These are phyloP conservation scores for Calonectria leucothoes DNA, from an alignment of 2,329 filamentous ascomycete genomes.

Conservation along the genomic window DNA sequence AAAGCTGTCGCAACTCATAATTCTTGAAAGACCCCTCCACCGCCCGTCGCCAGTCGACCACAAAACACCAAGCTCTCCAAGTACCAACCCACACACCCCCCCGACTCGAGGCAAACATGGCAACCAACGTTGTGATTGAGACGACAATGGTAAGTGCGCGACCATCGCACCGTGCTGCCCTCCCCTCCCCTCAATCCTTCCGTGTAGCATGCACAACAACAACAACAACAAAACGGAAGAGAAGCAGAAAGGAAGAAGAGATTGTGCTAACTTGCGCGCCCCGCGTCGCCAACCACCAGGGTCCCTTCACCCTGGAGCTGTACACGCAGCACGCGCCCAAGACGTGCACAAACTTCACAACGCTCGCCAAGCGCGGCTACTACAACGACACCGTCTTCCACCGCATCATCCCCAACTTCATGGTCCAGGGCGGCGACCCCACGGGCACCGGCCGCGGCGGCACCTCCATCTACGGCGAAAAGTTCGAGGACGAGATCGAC, in stretches of 20 bases:
- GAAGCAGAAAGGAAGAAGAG: not conserved
- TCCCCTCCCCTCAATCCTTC: not conserved
- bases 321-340: conserved; percentile 90
- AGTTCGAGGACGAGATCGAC: conserved; percentile 93
- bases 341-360: conserved; percentile 88
- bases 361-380: conserved; percentile 84
- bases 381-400: conserved; percentile 91
- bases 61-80: conserved; percentile 12
- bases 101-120: conserved; percentile 63
- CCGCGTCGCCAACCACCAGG: conserved; percentile 60
- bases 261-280: conserved; percentile 6
- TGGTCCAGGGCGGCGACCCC: conserved; percentile 95
- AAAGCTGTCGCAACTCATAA: not conserved
- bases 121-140: conserved; percentile 82
- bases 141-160: conserved; percentile 79
- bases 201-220: not conserved
- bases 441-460: conserved; percentile 94
- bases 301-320: conserved; percentile 86
- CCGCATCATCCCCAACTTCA: conserved; percentile 95
- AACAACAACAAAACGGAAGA: not conserved
- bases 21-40: conserved; percentile 10
- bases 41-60: not conserved
- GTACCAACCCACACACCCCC: not conserved
- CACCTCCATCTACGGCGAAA: conserved; percentile 88
- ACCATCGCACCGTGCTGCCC: not conserved